Evolutionary conservation across 108 stramenopile species (phyloP).

Genomic region (Mediolabrus comicus): DNA sequence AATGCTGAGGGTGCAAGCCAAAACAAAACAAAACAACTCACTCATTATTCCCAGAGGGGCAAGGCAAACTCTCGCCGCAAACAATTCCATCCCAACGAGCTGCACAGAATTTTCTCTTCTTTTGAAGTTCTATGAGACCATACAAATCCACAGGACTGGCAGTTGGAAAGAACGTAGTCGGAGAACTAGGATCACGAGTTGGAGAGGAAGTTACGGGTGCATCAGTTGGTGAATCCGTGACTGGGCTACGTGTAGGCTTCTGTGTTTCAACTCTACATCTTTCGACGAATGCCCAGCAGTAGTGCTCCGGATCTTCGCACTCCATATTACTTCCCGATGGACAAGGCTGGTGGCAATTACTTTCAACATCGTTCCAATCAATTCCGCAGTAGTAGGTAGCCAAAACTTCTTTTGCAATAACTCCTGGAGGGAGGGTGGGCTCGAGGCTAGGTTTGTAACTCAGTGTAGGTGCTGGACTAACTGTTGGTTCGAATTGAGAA

Average conservation of each 20-base stretch:
- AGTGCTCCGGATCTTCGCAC: constrained; percentile 46
- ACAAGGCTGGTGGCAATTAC: constrained; percentile 42
- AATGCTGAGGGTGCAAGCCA: too few species aligned
- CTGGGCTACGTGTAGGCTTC: constrained; percentile 9
- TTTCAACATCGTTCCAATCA: constrained; percentile 37
- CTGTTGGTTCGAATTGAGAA: constrained; percentile 12
- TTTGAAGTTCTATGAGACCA: constrained; percentile 19
- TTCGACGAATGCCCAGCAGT: constrained; percentile 45
- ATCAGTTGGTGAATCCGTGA: constrained; percentile 2
- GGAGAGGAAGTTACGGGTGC: constrained; percentile 15
- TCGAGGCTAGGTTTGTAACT: constrained; percentile 19
- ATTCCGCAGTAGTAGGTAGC: constrained; percentile 41
- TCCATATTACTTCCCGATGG: constrained; percentile 30
- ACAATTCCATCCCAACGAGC: constrained; percentile 15
- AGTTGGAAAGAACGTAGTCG: constrained; percentile 26
- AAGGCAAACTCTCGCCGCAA: constrained; percentile 25
- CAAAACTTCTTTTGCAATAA: constrained; percentile 23
- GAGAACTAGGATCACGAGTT: constrained; percentile 27
- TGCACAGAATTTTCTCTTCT: constrained; percentile 23
- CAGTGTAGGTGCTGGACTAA: constrained; percentile 29
- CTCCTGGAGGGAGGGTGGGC: constrained; percentile 37
- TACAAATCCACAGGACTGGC: constrained; percentile 27
- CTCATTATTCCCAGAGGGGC: constrained; percentile 17
- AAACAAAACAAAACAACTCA: background rate
- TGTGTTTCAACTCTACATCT: constrained; percentile 17